Evolutionary conservation across 129 eudicot genomes (phyloP).

Genomic region (Pittosporum tobira): DNA sequence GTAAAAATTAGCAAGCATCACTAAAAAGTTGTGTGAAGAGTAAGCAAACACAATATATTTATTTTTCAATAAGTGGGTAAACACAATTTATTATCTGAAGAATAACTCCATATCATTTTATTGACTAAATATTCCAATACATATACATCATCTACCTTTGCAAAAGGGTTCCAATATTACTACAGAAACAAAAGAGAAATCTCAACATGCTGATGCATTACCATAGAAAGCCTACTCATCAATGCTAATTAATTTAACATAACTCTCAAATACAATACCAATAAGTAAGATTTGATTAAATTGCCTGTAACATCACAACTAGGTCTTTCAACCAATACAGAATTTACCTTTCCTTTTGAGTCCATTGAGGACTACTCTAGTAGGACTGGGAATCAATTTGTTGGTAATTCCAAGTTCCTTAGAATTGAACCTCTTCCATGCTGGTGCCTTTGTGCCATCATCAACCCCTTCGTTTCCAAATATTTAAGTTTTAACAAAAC

Average conservation of each 20-base stretch:
- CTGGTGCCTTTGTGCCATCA: slow-evolving; percentile 10
- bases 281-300: neutral
- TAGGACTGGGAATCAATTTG: slow-evolving; percentile 48
- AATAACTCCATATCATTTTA: too few relatives aligned
- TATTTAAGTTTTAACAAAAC: neutral
- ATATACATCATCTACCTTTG: too few relatives aligned
- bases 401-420: slow-evolving; percentile 59
- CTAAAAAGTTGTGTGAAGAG: too few relatives aligned
- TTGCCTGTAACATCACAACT: neutral
- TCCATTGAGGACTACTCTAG: slow-evolving; percentile 50
- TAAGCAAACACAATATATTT: too few relatives aligned
- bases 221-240: neutral
- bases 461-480: slow-evolving; percentile 29
- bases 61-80: too few relatives aligned
- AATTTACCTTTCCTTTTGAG: slow-evolving; percentile 54
- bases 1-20: too few relatives aligned
- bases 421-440: slow-evolving; percentile 62
- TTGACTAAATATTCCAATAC: too few relatives aligned
- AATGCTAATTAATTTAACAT: neutral
- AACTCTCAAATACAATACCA: neutral
- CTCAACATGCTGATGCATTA: neutral
- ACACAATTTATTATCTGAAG: too few relatives aligned
- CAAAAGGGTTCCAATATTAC: too few relatives aligned
- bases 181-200: too few relatives aligned
- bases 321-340: neutral